Conservation (phyloP, 176 grass and related monocot species). For the Puya raimondii region DNA sequence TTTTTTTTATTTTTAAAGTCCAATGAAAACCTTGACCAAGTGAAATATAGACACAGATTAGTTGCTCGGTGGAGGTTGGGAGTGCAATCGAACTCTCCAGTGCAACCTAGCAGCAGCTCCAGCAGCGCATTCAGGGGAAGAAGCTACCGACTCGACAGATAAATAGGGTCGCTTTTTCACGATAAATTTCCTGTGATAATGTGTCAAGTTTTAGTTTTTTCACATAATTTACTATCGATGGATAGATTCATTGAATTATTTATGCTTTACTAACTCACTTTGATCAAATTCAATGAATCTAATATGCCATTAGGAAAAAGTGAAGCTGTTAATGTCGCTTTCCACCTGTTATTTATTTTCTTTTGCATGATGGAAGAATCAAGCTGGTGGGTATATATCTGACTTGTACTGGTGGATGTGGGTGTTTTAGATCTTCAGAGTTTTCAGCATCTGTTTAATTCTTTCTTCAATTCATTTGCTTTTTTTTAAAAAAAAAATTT, state of each 20-base stretch:
- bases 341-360: too few species aligned
- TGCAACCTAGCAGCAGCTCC: constrained; percentile 23
- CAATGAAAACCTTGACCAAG: constrained; percentile 42
- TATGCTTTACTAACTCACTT: too few species aligned
- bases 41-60: constrained; percentile 66
- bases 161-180: neutral
- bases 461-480: neutral
- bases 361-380: neutral
- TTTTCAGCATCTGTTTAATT: neutral
- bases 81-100: constrained; percentile 33
- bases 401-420: neutral
- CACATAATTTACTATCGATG: too few species aligned
- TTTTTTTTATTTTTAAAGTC: neutral
- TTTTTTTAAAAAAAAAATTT: neutral
- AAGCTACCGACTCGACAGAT: constrained; percentile 60
- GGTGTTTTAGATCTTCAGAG: neutral
- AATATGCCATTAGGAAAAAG: too few species aligned
- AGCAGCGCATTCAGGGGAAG: constrained; percentile 59
- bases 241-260: too few species aligned
- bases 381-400: too few species aligned
- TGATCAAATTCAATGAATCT: neutral
- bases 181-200: neutral
- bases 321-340: too few species aligned
- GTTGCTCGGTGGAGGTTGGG: constrained; percentile 58
- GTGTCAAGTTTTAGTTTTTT: too few species aligned